phyloP scores from a whole-genome alignment of 2,329 filamentous ascomycete species.

The Monosporascus sp. region DNA sequence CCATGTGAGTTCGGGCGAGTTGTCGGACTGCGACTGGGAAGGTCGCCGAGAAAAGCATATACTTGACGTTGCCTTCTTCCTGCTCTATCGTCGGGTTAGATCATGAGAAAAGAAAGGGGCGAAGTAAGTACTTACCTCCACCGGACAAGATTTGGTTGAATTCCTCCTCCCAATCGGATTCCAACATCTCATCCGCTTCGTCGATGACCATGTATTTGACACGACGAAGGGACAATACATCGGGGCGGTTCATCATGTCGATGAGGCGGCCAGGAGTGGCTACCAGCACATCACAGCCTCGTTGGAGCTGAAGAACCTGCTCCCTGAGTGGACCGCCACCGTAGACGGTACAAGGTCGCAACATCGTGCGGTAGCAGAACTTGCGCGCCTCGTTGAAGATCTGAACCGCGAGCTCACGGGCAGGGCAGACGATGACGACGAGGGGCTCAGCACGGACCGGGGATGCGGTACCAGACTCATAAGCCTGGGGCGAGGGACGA shows the following conservation, averaged over 20 bases:
- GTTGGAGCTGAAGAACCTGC: constrained; percentile 67
- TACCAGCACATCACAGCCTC: constrained; percentile 85
- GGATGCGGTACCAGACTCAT: constrained; percentile 39
- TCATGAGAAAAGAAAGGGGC: background rate
- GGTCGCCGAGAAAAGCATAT: constrained; percentile 89
- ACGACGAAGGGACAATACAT: constrained; percentile 65
- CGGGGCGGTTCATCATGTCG: constrained; percentile 72
- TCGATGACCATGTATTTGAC: constrained; percentile 82
- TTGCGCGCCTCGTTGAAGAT: constrained; percentile 93
- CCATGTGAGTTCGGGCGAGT: constrained; percentile 71
- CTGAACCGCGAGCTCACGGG: constrained; percentile 84
- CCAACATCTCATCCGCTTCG: constrained; percentile 90
- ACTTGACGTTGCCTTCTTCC: constrained; percentile 63
- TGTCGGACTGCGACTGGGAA: constrained; percentile 77
- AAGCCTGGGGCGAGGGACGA: constrained; percentile 60
- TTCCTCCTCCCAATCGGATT: constrained; percentile 70
- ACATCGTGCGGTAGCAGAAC: constrained; percentile 90
- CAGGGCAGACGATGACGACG: constrained; percentile 79
- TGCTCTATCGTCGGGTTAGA: constrained; percentile 50
- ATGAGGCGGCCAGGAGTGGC: constrained; percentile 81
- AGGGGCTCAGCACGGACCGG: constrained; percentile 75
- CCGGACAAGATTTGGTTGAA: constrained; percentile 72
- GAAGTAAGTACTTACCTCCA: constrained; percentile 55
- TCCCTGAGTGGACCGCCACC: constrained; percentile 70
- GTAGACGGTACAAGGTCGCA: constrained; percentile 85